A percentile compares a stretch with the other conserved stretches of the same genome.
These are phyloP conservation scores for Colletotrichum godetiae DNA, from an alignment of 2,329 filamentous ascomycete species.

Conservation along the genomic window DNA sequence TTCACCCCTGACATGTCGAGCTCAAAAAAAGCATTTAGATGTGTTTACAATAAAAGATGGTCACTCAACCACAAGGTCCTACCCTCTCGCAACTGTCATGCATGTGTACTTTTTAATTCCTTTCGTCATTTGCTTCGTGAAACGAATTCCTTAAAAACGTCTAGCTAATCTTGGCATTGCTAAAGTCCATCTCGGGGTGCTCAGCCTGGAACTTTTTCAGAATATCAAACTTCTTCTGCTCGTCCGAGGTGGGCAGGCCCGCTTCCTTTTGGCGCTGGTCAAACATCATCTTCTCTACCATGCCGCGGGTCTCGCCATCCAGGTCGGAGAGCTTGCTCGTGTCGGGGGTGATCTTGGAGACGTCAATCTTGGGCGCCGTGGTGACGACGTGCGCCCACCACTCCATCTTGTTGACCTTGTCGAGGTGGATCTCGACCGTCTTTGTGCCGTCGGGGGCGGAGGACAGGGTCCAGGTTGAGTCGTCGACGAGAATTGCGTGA, in stretches of 20 bases:
- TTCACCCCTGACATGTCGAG: constrained; percentile 68
- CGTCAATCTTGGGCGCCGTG: constrained; percentile 89
- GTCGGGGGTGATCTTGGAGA: constrained; percentile 93
- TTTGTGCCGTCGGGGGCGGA: constrained; percentile 76
- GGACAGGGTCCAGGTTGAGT: constrained; percentile 94
- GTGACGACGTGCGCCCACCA: constrained; percentile 98
- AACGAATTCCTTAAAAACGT: too few species aligned
- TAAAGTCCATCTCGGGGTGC: constrained; percentile 79
- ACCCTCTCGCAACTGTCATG: neutral
- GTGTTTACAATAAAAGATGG: constrained; percentile 4
- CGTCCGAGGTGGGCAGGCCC: constrained; percentile 89
- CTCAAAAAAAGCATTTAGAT: neutral
- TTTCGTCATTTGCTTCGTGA: neutral
- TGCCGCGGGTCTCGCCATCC: constrained; percentile 91
- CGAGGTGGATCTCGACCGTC: constrained; percentile 83
- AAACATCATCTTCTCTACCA: constrained; percentile 99
- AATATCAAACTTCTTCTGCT: constrained; percentile 94
- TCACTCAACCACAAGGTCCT: too few species aligned
- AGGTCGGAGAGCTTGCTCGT: constrained; percentile 91
- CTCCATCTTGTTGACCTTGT: constrained; percentile 97
- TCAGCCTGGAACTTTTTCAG: constrained; percentile 92
- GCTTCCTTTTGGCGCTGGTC: constrained; percentile 97
- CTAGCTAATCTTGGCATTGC: constrained; percentile 71
- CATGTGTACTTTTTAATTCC: neutral
- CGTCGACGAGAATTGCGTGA: constrained; percentile 82